Evolutionary conservation across 2,329 filamentous ascomycete genomes (phyloP), one percentile per base, ranked within the genome.

Genomic region (Fusarium nurragi): DNA sequence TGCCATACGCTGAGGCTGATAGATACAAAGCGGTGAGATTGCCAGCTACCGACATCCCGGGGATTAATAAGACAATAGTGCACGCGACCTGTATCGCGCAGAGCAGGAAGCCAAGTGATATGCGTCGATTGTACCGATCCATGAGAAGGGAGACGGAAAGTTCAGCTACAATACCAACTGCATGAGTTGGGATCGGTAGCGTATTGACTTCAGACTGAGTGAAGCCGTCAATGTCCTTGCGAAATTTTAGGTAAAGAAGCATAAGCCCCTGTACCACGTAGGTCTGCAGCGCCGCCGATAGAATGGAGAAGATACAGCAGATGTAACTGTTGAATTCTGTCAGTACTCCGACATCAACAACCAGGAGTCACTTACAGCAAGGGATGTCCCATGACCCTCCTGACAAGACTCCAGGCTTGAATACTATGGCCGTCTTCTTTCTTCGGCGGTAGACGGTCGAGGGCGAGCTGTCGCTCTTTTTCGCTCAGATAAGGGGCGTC

Each of bases 401-500:
- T 74, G 0, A 59, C 47, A 16, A 78, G 65, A 1, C 73, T 74
- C 67, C 66, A 70, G 0, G 75, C 68, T 4, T 64, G 45, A 21
- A 78, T 76, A 6, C 76, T 73, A 40, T 78, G 77, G 0, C 75
- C 74, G 12, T 77, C 76, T 6, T 71, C 67, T 9, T 49, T 72
- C 58, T 76, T 77, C 1, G 74, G 72, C 0, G 76, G 76, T 0
- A 77, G 39, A 4, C 76, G 68, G 25, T 67, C 57, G 1, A 77
- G 62, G 0, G 74, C 75, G 1, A 77, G 53, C 8, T 74, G 58
- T 4, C 79, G 71, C 30, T 80, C 75, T 2, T 73, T 70, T 8
- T 75, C 69, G 1, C 61, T 74, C 4, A 76, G 71, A 47, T 78
- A 80, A 16, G 75, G 72, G 0, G 77, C 78, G 14, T 71, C 72